phyloP scores from a whole-genome alignment of 306 rosid species.

The Pyrus pyrifolia region DNA sequence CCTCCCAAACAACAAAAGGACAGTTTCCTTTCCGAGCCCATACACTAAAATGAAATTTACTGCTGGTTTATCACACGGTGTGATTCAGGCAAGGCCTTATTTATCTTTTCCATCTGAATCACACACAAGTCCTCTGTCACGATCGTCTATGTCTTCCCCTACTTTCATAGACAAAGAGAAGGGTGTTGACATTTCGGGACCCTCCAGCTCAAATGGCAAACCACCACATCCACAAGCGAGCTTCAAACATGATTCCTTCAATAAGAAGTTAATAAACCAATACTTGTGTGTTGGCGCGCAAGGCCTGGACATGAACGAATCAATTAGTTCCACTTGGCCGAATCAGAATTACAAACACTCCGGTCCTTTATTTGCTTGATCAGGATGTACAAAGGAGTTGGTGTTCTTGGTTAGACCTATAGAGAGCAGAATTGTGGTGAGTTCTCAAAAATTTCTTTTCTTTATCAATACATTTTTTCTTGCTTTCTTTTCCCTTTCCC shows the following conservation, averaged over 20 bases:
- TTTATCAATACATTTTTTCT: not conserved
- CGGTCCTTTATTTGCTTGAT: slow-evolving; percentile 49
- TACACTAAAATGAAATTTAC: slow-evolving; percentile 53
- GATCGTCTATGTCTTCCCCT: slow-evolving; percentile 41
- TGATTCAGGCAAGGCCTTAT: slow-evolving; percentile 59
- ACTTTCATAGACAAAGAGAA: slow-evolving; percentile 34
- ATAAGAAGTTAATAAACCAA: slow-evolving; percentile 55
- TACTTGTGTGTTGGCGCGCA: slow-evolving; percentile 71
- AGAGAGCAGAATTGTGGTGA: not conserved
- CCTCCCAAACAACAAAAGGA: slow-evolving; percentile 54
- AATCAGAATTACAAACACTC: slow-evolving; percentile 28
- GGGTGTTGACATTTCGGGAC: slow-evolving; percentile 21
- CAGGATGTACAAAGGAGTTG: slow-evolving; percentile 10
- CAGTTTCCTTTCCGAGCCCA: slow-evolving; percentile 57
- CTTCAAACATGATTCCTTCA: slow-evolving; percentile 35
- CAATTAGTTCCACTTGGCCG: slow-evolving; percentile 35
- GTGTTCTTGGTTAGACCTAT: not conserved
- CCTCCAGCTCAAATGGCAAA: slow-evolving; percentile 30
- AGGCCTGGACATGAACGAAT: slow-evolving; percentile 38
- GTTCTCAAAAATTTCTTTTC: slow-evolving; percentile 1
- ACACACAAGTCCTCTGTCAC: slow-evolving; percentile 26
- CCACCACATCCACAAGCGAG: slow-evolving; percentile 14
- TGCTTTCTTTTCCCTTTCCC: not conserved
- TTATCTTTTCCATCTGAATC: slow-evolving; percentile 23
- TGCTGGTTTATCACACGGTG: slow-evolving; percentile 73